These are phyloP conservation scores for Symbiodinium natans DNA, from an alignment of 73 alveolate species.

Conservation along the genomic window DNA sequence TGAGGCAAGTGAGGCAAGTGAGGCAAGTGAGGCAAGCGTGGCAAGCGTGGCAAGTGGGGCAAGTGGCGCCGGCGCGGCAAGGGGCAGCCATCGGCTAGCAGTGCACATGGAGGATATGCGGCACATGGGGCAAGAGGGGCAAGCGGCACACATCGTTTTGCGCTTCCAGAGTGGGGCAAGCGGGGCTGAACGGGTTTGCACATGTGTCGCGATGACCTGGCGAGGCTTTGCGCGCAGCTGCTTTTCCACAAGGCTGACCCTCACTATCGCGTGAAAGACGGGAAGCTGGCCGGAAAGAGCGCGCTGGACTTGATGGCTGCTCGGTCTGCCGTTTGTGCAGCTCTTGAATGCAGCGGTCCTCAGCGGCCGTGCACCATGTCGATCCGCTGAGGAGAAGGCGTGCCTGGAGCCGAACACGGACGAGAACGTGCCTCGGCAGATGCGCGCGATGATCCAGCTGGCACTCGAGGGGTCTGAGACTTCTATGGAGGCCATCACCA, in stretches of 20 bases:
- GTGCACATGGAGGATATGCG: too few species aligned
- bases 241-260: conserved; percentile 90
- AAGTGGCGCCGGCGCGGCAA: too few species aligned
- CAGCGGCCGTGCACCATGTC: neutral
- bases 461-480: conserved; percentile 77
- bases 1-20: too few species aligned
- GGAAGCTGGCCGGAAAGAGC: conserved; percentile 67
- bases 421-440: conserved; percentile 52
- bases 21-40: too few species aligned
- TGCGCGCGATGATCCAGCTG: conserved; percentile 54
- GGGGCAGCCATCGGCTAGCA: too few species aligned
- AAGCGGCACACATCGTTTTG: too few species aligned
- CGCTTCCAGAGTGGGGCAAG: too few species aligned
- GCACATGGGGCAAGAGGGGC: too few species aligned
- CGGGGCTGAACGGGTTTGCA: too few species aligned
- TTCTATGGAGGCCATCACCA: conserved; percentile 66
- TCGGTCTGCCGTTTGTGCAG: neutral
- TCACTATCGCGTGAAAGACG: conserved; percentile 65
- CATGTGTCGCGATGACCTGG: too few species aligned
- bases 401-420: conserved; percentile 94
- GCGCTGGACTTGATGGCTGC: conserved; percentile 72
- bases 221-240: conserved; percentile 70
- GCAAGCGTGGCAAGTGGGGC: too few species aligned
- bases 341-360: neutral
- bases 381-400: conserved; percentile 31